Evolutionary conservation across 1,139 yeast species (phyloP).

Genomic region (Protomyces inouyei): DNA sequence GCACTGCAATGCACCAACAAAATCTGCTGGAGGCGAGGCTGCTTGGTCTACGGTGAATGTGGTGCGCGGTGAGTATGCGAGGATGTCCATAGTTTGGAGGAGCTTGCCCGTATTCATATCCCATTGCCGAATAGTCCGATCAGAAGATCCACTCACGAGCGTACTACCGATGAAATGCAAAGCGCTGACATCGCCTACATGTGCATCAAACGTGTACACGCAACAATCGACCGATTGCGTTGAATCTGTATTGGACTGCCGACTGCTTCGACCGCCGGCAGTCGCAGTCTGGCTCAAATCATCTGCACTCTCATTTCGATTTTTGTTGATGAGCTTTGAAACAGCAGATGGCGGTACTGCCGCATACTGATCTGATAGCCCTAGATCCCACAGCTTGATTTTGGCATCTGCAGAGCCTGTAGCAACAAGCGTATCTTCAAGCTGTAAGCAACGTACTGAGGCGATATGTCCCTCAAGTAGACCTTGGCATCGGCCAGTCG

Average conservation of each 20-base stretch:
- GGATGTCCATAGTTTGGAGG: constrained; percentile 56
- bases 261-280: constrained; percentile 33
- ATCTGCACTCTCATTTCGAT: constrained; percentile 11
- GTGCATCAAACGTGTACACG: constrained; percentile 54
- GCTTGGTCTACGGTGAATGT: constrained; percentile 1
- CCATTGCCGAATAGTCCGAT: constrained; percentile 58
- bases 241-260: constrained; percentile 29
- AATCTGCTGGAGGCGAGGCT: constrained; percentile 37
- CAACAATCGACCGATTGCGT: constrained; percentile 36
- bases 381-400: constrained; percentile 56
- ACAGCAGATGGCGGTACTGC: constrained; percentile 4
- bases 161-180: constrained; percentile 50
- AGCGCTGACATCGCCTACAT: constrained; percentile 60
- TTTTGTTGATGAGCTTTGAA: constrained; percentile 16
- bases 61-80: constrained; percentile 33
- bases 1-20: constrained; percentile 58
- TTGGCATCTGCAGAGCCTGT: constrained; percentile 64
- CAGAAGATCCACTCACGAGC: constrained; percentile 56
- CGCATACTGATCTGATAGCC: constrained; percentile 36
- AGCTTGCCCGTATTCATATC: constrained; percentile 55
- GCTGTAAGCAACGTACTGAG: constrained; percentile 54
- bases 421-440: constrained; percentile 51
- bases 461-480: constrained; percentile 47
- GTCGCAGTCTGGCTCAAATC: constrained; percentile 34
- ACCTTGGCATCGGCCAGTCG: constrained; percentile 44